These are phyloP conservation scores for Sorghum bicolor DNA, from an alignment of 176 grass and related monocot species.

Conservation along the genomic window Sorghum_bicolor_NCBIv3 NC_012872.2:58394501-58395000, in stretches of 20 bases:
- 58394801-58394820: slow-evolving; percentile 35
- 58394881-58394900: slow-evolving; percentile 29
- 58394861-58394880: slow-evolving; percentile 28
- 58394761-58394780: slow-evolving; percentile 48
- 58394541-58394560: slow-evolving; percentile 57
- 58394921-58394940: slow-evolving; percentile 42
- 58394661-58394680: slow-evolving; percentile 68
- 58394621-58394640: slow-evolving; percentile 54
- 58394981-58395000: slow-evolving; percentile 39
- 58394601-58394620: slow-evolving; percentile 69
- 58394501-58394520: slow-evolving; percentile 57
- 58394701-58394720: slow-evolving; percentile 29
- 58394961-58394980: slow-evolving; percentile 36
- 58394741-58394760: slow-evolving; percentile 14
- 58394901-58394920: slow-evolving; percentile 43
- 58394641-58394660: slow-evolving; percentile 35
- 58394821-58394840: slow-evolving; percentile 50
- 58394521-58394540: slow-evolving; percentile 50
- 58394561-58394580: slow-evolving; percentile 37
- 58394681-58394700: slow-evolving; percentile 74
- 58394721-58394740: slow-evolving; percentile 38
- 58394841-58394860: slow-evolving; percentile 72
- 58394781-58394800: slow-evolving; percentile 55
- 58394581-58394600: slow-evolving; percentile 51
- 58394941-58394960: slow-evolving; percentile 57